Evolutionary conservation across 805 yeast species (phyloP).

Genomic region (Ogataea thermomethanolica): DNA sequence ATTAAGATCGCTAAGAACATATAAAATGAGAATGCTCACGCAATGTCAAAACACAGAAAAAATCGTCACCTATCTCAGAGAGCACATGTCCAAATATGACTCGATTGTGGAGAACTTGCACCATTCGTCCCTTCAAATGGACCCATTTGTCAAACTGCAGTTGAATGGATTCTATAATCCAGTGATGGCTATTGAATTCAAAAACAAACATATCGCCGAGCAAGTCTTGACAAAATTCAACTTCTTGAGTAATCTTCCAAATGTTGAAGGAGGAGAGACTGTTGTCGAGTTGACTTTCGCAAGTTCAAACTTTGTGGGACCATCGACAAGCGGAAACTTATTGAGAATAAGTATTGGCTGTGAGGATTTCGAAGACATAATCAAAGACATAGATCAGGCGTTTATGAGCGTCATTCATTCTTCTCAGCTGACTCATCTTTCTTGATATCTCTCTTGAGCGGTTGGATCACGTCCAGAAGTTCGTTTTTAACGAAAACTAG

Average conservation of each 20-base stretch:
- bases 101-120: conserved; percentile 33
- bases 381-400: conserved; percentile 44
- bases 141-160: conserved; percentile 37
- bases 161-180: conserved; percentile 44
- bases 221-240: conserved; percentile 42
- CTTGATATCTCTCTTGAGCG: conserved; percentile 50
- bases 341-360: conserved; percentile 52
- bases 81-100: conserved; percentile 34
- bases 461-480: conserved; percentile 54
- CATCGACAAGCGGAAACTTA: conserved; percentile 26
- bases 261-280: conserved; percentile 48
- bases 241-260: conserved; percentile 47
- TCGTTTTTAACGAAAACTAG: conserved; percentile 77
- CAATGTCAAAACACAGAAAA: conserved; percentile 45
- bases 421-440: conserved; percentile 1
- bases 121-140: conserved; percentile 50
- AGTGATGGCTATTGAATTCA: conserved; percentile 43
- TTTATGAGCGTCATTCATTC: conserved; percentile 23
- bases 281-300: conserved; percentile 44
- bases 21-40: conserved; percentile 45
- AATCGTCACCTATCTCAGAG: conserved; percentile 37
- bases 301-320: conserved; percentile 29
- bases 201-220: conserved; percentile 36
- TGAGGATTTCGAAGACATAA: conserved; percentile 49
- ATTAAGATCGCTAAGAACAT: conserved; percentile 47